Conservation (phyloP, 169 alveolate genomes). For the Perkinsus marinus region DNA sequence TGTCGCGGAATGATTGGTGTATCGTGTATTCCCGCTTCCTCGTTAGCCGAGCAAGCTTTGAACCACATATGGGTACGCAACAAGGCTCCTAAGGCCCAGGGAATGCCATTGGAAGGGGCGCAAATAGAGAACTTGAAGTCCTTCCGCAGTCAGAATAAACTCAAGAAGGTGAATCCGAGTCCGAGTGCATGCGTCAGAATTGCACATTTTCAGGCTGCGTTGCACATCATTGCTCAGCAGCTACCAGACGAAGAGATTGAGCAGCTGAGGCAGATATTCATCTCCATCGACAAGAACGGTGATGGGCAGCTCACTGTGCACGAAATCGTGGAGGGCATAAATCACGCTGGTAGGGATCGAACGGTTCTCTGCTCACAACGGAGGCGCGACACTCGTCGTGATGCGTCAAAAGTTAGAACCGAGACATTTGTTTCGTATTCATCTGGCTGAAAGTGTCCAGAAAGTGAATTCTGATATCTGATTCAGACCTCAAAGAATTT, state of each 20-base stretch:
- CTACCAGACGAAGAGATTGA: constrained; percentile 66
- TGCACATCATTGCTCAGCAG: constrained; percentile 75
- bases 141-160: neutral
- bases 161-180: neutral
- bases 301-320: constrained; percentile 59
- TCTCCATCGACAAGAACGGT: constrained; percentile 68
- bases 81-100: constrained; percentile 11
- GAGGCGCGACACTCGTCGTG: neutral
- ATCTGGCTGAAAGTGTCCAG: no score
- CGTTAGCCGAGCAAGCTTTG: constrained; percentile 30
- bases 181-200: neutral
- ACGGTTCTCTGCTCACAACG: neutral
- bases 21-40: neutral
- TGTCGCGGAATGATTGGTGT: neutral
- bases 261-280: constrained; percentile 59
- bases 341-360: neutral
- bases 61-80: constrained; percentile 43
- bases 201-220: constrained; percentile 50
- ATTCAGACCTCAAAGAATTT: neutral
- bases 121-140: neutral
- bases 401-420: no score
- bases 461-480: no score
- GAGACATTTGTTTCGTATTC: no score
- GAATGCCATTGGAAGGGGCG: neutral
- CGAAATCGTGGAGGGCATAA: neutral